A percentile compares a stretch with the other conserved stretches of the same genome.
Conservation (phyloP, 139 green algal species). For the Volvox africanus region DNA sequence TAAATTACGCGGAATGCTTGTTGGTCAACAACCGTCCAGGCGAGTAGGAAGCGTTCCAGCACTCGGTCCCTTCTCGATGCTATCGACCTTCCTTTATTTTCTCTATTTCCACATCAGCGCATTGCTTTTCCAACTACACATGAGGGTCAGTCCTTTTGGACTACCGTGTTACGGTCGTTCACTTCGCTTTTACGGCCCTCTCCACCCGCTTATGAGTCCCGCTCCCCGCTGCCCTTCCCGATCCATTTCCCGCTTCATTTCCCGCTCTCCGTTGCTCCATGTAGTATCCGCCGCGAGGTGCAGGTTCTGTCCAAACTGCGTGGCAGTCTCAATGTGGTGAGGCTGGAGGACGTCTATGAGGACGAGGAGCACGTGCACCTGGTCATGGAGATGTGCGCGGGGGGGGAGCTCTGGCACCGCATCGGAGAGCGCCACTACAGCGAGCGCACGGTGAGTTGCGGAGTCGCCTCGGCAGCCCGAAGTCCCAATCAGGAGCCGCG, state of each 20-base stretch:
- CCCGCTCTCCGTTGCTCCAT: neutral
- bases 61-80: too few relatives aligned
- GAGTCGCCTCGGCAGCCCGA: too few relatives aligned
- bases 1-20: neutral
- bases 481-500: too few relatives aligned
- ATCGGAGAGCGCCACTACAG: constrained; percentile 74
- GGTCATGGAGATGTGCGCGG: constrained; percentile 87
- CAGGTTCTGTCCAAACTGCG: constrained; percentile 75
- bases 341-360: constrained; percentile 83
- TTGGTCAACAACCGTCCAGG: too few relatives aligned
- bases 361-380: constrained; percentile 84
- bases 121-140: too few relatives aligned
- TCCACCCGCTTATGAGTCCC: too few relatives aligned
- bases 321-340: constrained; percentile 84
- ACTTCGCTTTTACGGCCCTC: too few relatives aligned
- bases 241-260: neutral
- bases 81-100: too few relatives aligned
- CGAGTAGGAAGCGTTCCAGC: too few relatives aligned
- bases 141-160: too few relatives aligned
- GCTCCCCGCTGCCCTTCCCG: neutral
- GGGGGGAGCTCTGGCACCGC: constrained; percentile 84
- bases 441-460: constrained; percentile 62
- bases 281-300: constrained; percentile 71
- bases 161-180: too few relatives aligned
- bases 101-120: too few relatives aligned